A percentile compares a stretch with the other conserved stretches of the same genome.
These are phyloP conservation scores for Agrostemma githago DNA, from an alignment of 148 eudicot genomes.

Conservation along the genomic window DNA sequence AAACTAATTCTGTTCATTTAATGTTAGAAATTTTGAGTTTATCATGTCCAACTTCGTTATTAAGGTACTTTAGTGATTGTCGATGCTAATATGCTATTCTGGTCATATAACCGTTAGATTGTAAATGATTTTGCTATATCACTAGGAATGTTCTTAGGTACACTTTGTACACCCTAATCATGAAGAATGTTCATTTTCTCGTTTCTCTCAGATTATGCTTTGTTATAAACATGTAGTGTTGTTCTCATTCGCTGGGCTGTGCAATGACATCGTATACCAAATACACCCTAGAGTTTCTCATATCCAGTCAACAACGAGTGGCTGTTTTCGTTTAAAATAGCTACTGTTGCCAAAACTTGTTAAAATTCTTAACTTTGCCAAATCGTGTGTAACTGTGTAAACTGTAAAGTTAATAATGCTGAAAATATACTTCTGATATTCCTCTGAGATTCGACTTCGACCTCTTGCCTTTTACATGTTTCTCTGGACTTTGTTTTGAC, in stretches of 20 bases:
- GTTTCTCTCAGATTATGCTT: neutral
- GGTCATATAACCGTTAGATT: neutral
- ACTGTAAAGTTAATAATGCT: neutral
- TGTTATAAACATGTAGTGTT: neutral
- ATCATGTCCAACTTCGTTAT: neutral
- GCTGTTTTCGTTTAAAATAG: too few species aligned
- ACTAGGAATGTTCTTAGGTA: neutral
- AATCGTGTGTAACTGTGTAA: neutral
- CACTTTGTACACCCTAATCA: neutral
- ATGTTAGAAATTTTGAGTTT: neutral
- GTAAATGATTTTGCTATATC: neutral
- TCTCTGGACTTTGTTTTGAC: conserved; percentile 22
- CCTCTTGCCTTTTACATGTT: conserved; percentile 14
- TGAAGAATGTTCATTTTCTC: neutral
- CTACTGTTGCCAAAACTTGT: too few species aligned
- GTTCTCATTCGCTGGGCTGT: neutral
- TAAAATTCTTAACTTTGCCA: neutral
- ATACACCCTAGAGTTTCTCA: too few species aligned
- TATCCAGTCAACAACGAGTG: too few species aligned
- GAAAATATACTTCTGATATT: neutral
- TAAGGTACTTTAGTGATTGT: neutral
- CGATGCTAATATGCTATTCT: neutral
- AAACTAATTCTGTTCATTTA: neutral
- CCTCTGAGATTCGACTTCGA: neutral
- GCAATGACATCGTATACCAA: too few species aligned